Evolutionary conservation across 768 basidiomycete species (phyloP).

Genomic region (Xerocomellus intermedius): DNA sequence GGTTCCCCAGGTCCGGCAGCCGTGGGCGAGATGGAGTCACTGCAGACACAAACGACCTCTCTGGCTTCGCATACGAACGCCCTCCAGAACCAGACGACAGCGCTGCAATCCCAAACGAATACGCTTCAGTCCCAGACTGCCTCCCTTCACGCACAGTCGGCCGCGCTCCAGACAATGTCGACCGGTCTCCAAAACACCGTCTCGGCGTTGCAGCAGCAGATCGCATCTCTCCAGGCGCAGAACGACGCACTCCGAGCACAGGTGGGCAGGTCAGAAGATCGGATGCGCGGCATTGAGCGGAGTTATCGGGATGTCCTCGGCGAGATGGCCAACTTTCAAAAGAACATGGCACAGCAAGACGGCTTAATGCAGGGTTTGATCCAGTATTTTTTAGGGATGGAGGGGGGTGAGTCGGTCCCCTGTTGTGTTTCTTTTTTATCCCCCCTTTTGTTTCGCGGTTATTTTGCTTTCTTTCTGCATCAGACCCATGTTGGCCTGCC

Average conservation of each 20-base stretch:
- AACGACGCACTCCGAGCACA: conserved; percentile 34
- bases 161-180: conserved; percentile 33
- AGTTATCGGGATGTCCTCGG: conserved; percentile 67
- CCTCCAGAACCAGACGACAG: conserved; percentile 30
- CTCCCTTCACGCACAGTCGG: conserved; percentile 35
- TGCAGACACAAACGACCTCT: conserved; percentile 29
- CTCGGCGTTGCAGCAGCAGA: conserved; percentile 30
- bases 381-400: conserved; percentile 74
- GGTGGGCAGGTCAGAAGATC: conserved; percentile 41
- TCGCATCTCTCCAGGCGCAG: conserved; percentile 27
- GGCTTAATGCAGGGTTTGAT: conserved; percentile 78
- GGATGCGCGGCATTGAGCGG: conserved; percentile 56
- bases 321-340: conserved; percentile 72
- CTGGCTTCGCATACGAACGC: conserved; percentile 31
- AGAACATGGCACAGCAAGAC: conserved; percentile 81
- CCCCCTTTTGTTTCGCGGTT: background rate
- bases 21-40: conserved; percentile 25
- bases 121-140: conserved; percentile 31
- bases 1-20: conserved; percentile 27
- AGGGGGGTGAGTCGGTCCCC: conserved; percentile 48
- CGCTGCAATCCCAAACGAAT: conserved; percentile 28
- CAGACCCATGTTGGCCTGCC: too few species aligned
- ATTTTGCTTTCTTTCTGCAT: background rate
- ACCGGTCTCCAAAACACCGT: conserved; percentile 26
- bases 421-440: background rate